Evolutionary conservation across 2,329 filamentous ascomycete genomes (phyloP).

Genomic region (Tolypocladium tundrense): DNA sequence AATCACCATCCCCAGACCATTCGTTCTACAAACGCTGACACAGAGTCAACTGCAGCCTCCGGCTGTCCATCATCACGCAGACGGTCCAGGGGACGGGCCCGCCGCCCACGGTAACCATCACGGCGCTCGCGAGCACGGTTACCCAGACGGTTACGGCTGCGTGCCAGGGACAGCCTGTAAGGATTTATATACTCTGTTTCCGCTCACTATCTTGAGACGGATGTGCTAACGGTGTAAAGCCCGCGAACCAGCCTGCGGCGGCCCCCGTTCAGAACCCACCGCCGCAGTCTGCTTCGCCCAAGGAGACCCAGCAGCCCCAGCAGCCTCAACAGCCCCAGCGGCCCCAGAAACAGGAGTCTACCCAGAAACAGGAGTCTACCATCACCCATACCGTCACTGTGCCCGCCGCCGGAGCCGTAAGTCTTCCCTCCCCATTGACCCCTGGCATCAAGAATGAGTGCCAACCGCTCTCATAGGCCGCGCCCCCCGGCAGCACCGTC

Average conservation of each 20-base stretch:
- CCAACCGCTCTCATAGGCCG: neutral
- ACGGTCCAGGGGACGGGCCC: slow-evolving; percentile 2
- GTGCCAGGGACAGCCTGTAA: slow-evolving; percentile 1
- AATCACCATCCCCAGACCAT: neutral
- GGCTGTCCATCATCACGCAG: slow-evolving; percentile 6
- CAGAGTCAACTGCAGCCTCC: neutral
- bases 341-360: neutral
- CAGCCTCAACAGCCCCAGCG: neutral
- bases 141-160: slow-evolving; percentile 4
- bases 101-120: slow-evolving; percentile 8
- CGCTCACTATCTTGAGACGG: neutral
- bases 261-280: neutral
- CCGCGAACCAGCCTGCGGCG: neutral
- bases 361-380: neutral
- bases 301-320: neutral
- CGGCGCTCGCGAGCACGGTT: slow-evolving; percentile 2
- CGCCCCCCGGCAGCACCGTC: neutral
- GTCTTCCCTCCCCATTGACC: neutral
- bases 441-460: neutral
- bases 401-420: neutral
- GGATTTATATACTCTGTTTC: neutral
- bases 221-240: neutral
- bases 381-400: neutral
- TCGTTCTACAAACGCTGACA: neutral
- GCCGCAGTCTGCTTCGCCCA: neutral